Conservation (phyloP, 139 green algal species). For the Deuterostichococcus epilithicus region DNA sequence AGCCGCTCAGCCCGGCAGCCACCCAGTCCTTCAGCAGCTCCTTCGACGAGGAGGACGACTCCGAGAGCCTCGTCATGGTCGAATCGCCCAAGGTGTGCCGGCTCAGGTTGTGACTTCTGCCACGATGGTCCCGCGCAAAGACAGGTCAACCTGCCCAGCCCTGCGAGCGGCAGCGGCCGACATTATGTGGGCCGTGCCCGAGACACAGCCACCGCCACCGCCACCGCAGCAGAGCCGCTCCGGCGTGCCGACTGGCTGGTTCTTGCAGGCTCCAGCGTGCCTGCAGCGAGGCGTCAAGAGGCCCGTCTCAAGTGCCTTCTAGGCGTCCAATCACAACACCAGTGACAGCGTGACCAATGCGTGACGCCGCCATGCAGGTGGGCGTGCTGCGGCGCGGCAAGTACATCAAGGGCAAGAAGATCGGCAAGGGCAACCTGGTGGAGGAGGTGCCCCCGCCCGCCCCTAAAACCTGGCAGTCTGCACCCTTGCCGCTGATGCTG, state of each 20-base stretch:
- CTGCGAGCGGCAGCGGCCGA: too few relatives aligned
- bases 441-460: slow-evolving; percentile 53
- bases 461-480: too few relatives aligned
- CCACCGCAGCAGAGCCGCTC: too few relatives aligned
- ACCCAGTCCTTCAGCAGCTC: slow-evolving; percentile 8
- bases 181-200: too few relatives aligned
- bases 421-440: slow-evolving; percentile 74
- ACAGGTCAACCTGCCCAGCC: too few relatives aligned
- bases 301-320: too few relatives aligned
- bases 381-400: slow-evolving; percentile 74
- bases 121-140: too few relatives aligned
- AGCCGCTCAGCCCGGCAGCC: slow-evolving; percentile 14
- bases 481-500: neutral
- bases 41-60: slow-evolving; percentile 52
- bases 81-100: slow-evolving; percentile 63
- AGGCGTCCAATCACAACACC: too few relatives aligned
- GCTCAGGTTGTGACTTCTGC: too few relatives aligned
- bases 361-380: slow-evolving; percentile 59
- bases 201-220: too few relatives aligned
- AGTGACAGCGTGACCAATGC: neutral
- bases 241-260: too few relatives aligned
- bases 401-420: slow-evolving; percentile 81
- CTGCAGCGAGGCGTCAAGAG: too few relatives aligned
- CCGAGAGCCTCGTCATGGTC: slow-evolving; percentile 58
- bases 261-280: slow-evolving; percentile 5